Percentiles rank a stretch among this genome's conserved stretches.
phyloP scores from a whole-genome alignment of 148 eudicot genomes.

The Spergularia marina region DNA sequence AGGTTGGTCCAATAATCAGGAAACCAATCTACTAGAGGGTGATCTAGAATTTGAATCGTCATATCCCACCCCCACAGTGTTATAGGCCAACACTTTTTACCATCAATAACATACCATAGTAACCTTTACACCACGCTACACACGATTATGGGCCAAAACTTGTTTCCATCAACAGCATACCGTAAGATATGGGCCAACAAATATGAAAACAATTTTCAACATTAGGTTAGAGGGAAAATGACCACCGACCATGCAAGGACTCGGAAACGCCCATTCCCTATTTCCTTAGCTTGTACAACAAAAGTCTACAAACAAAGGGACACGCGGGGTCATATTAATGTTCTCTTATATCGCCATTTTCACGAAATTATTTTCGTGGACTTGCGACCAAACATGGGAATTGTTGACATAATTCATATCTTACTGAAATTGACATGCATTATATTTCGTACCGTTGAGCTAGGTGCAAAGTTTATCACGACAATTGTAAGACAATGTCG shows the following conservation, averaged over 20 bases:
- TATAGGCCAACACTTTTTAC: too few relatives aligned
- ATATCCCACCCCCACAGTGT: too few relatives aligned
- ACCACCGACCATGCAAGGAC: slow-evolving; percentile 5
- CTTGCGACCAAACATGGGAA: neutral
- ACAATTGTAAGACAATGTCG: neutral
- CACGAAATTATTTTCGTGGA: neutral
- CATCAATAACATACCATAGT: too few relatives aligned
- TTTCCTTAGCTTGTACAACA: neutral
- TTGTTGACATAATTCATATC: too few relatives aligned
- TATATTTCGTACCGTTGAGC: too few relatives aligned
- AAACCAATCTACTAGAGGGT: too few relatives aligned
- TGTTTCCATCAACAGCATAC: too few relatives aligned
- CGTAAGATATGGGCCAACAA: neutral
- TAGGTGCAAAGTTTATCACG: neutral
- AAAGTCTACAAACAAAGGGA: slow-evolving; percentile 14
- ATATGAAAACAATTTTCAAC: neutral
- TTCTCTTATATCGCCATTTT: neutral
- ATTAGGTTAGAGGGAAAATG: neutral
- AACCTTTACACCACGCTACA: too few relatives aligned
- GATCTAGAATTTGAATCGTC: too few relatives aligned
- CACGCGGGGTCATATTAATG: neutral
- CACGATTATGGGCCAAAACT: slow-evolving; percentile 1
- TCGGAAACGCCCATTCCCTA: neutral
- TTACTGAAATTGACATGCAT: too few relatives aligned
- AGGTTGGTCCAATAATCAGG: too few relatives aligned